Evolutionary conservation across 129 eudicot genomes (phyloP).

Genomic region (Heracleum sosnowskyi): DNA sequence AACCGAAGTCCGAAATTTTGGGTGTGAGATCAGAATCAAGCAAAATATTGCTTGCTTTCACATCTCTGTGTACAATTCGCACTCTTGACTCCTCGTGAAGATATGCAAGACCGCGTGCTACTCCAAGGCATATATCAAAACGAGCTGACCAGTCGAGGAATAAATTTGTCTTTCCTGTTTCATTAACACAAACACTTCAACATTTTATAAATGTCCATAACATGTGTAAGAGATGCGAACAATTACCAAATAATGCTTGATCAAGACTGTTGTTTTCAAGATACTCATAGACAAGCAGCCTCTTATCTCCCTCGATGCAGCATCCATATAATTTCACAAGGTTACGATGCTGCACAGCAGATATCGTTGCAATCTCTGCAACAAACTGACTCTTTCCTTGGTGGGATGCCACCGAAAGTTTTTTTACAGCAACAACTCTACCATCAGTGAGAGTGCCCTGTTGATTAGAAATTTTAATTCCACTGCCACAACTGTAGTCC

Average conservation of each 20-base stretch:
- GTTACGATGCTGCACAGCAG: conserved; percentile 58
- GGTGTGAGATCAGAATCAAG: conserved; percentile 67
- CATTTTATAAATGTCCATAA: not conserved
- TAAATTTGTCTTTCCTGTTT: conserved; percentile 43
- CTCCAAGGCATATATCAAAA: conserved; percentile 69
- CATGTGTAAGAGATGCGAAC: not conserved
- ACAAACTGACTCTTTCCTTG: conserved; percentile 59
- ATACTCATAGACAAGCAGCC: conserved; percentile 51
- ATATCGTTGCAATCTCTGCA: conserved; percentile 53
- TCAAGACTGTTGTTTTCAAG: conserved; percentile 81
- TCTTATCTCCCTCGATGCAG: conserved; percentile 42
- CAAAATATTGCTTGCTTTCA: conserved; percentile 83
- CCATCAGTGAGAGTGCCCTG: conserved; percentile 65
- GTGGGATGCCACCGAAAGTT: conserved; percentile 48
- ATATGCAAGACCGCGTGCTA: conserved; percentile 75
- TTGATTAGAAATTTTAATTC: not conserved
- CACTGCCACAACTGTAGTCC: not conserved
- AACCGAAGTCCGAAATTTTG: conserved; percentile 84
- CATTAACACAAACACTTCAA: not conserved
- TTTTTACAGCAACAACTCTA: conserved; percentile 55
- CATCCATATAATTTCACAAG: conserved; percentile 49
- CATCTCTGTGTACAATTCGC: conserved; percentile 73
- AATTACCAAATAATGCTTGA: conserved; percentile 61
- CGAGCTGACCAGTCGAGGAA: conserved; percentile 65
- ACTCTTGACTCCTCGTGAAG: conserved; percentile 80